Evolutionary conservation across 768 basidiomycete species (phyloP).

Genomic region (Mycena indigotica): DNA sequence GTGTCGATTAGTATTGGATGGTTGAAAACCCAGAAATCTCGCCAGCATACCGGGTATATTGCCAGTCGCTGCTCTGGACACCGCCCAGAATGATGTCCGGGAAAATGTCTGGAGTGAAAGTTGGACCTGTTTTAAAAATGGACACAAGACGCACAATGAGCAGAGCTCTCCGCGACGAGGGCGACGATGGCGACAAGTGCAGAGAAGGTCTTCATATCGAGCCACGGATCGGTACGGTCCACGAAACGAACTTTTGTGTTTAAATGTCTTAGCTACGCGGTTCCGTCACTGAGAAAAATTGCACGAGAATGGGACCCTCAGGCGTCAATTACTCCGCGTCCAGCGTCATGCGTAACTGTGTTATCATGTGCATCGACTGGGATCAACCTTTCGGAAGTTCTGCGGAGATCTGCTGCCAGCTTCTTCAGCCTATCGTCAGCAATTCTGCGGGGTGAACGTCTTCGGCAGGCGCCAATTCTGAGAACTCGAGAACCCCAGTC

Average conservation of each 20-base stretch:
- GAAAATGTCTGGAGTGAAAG: conserved; percentile 26
- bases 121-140: neutral
- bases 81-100: conserved; percentile 29
- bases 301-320: neutral
- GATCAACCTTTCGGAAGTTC: too few species aligned
- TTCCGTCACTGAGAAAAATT: neutral
- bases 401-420: too few species aligned
- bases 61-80: conserved; percentile 22
- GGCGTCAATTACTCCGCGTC: too few species aligned
- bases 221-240: neutral
- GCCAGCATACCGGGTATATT: conserved; percentile 25
- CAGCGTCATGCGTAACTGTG: too few species aligned
- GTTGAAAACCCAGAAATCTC: too few species aligned
- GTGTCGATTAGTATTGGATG: too few species aligned
- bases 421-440: too few species aligned
- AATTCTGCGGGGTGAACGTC: too few species aligned
- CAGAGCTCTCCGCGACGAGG: conserved; percentile 8
- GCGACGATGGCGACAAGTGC: conserved; percentile 5
- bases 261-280: neutral
- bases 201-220: conserved; percentile 13
- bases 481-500: too few species aligned
- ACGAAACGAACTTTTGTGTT: neutral
- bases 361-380: too few species aligned
- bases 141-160: conserved; percentile 8
- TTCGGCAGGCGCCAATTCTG: too few species aligned